Evolutionary conservation across 192 early-diverging fungal species (phyloP).

Genomic region (Glomus cerebriforme): DNA sequence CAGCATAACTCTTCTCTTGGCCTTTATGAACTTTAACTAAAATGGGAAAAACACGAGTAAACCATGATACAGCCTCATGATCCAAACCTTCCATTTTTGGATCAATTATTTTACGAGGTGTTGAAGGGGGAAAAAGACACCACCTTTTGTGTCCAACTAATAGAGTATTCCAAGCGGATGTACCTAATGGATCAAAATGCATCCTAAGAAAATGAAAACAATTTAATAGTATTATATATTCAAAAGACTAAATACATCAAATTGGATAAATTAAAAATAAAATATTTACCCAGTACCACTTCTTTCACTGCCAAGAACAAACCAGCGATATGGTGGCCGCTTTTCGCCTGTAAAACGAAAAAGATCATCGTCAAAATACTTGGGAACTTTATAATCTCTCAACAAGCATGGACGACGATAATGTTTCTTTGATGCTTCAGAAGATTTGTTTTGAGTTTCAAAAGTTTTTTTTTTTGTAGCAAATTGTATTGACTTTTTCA

Average conservation of each 20-base stretch:
- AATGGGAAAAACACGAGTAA: constrained; percentile 57
- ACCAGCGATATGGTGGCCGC: constrained; percentile 75
- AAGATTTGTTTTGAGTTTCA: background rate
- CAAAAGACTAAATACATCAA: background rate
- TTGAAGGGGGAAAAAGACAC: constrained; percentile 76
- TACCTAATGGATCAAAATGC: constrained; percentile 76
- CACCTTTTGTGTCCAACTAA: constrained; percentile 74
- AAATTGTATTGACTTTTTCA: constrained; percentile 22
- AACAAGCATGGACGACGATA: constrained; percentile 49
- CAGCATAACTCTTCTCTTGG: constrained; percentile 36
- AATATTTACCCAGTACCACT: constrained; percentile 60
- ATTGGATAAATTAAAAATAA: background rate
- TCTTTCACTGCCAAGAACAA: constrained; percentile 71
- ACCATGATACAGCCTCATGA: constrained; percentile 78
- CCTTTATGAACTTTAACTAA: background rate
- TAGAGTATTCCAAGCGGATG: constrained; percentile 80
- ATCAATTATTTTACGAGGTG: constrained; percentile 58
- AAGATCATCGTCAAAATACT: constrained; percentile 74
- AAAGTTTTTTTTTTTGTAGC: background rate
- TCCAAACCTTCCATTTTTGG: constrained; percentile 62
- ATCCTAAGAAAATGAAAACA: constrained; percentile 37
- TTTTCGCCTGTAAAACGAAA: constrained; percentile 62
- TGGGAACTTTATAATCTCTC: constrained; percentile 66
- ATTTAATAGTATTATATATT: background rate
- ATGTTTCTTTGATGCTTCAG: background rate